These are phyloP conservation scores for Thyridium curvatum DNA, from an alignment of 2,329 filamentous ascomycete genomes.

Conservation along the genomic window DNA sequence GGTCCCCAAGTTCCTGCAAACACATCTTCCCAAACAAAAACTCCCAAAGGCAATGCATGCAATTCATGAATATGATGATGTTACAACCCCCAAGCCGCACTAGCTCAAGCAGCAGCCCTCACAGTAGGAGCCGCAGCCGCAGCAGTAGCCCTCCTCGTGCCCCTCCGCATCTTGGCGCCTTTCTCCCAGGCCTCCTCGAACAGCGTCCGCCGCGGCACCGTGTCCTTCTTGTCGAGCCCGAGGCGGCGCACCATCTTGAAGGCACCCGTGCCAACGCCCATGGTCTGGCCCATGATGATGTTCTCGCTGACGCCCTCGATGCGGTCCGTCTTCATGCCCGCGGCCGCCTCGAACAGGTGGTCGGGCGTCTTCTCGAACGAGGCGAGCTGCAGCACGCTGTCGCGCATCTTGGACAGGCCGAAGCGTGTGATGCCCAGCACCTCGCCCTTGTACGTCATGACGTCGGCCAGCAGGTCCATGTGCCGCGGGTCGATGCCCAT, in stretches of 20 bases:
- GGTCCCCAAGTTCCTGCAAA: no score
- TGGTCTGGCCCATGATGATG: slow-evolving; percentile 97
- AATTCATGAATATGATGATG: no score
- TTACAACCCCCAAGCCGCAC: no score
- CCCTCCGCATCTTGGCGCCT: slow-evolving; percentile 11
- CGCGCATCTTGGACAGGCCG: slow-evolving; percentile 92
- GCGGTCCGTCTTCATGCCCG: slow-evolving; percentile 82
- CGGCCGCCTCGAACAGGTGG: slow-evolving; percentile 91
- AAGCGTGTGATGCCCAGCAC: slow-evolving; percentile 95
- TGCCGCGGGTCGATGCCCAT: slow-evolving; percentile 97
- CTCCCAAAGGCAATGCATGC: no score
- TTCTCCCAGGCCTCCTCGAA: slow-evolving; percentile 65
- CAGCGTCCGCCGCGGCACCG: slow-evolving; percentile 52
- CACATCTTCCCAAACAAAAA: no score
- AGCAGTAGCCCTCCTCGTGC: no score
- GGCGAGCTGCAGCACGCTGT: slow-evolving; percentile 87
- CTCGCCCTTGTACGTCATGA: slow-evolving; percentile 99
- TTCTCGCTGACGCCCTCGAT: slow-evolving; percentile 94
- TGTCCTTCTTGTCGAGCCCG: slow-evolving; percentile 55
- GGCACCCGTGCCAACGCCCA: slow-evolving; percentile 83
- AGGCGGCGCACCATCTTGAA: slow-evolving; percentile 82
- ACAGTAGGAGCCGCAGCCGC: no score
- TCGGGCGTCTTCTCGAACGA: slow-evolving; percentile 98
- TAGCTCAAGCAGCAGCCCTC: no score
- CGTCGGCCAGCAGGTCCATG: slow-evolving; percentile 94